Conservation (phyloP, 106 monocot species). For the Phalaenopsis equestris region DNA sequence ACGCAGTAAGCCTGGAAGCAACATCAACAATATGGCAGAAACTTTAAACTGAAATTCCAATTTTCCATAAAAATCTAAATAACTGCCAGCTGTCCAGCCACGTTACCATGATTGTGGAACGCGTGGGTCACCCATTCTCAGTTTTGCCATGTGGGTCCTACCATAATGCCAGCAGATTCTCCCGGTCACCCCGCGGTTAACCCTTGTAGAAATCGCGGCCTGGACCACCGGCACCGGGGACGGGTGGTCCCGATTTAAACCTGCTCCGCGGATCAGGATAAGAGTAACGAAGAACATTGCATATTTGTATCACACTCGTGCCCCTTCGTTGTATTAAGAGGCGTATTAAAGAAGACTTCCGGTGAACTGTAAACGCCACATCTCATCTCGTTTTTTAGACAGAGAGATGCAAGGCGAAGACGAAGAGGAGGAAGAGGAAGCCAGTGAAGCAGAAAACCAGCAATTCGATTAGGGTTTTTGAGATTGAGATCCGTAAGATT, state of each 20-base stretch:
- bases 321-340: neutral
- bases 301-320: neutral
- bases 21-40: too few species aligned
- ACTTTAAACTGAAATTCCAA: too few species aligned
- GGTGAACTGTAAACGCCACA: too few species aligned
- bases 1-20: too few species aligned
- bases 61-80: too few species aligned
- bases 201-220: neutral
- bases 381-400: neutral
- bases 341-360: neutral
- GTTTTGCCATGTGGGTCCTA: neutral
- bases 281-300: neutral
- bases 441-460: neutral
- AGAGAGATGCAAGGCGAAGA: neutral
- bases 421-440: neutral
- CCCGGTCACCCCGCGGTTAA: neutral
- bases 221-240: neutral
- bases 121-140: slow-evolving; percentile 4
- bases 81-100: neutral
- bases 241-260: too few species aligned
- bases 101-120: neutral
- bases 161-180: neutral
- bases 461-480: neutral
- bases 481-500: neutral
- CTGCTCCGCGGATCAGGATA: neutral